Conservation (phyloP, 176 grass and related monocot genomes). For the Neostapfia colusana region DNA sequence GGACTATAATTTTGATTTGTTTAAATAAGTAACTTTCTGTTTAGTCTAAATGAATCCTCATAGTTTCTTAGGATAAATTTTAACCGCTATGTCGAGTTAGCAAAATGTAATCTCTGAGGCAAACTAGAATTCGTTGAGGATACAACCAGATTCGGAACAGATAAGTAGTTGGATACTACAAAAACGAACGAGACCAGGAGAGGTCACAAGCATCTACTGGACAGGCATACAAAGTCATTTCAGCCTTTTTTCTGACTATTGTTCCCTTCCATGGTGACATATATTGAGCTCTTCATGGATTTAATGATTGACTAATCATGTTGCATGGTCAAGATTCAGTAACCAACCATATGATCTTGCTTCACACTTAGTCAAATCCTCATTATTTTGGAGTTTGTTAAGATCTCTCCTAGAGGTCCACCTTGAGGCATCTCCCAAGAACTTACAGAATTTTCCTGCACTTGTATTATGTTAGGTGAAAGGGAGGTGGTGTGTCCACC, state of each 20-base stretch:
- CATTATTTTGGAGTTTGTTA: conserved; percentile 55
- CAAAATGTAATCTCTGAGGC: neutral
- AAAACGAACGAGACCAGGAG: neutral
- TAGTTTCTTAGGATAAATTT: neutral
- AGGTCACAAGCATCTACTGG: neutral
- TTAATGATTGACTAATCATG: conserved; percentile 16
- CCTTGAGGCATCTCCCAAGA: conserved; percentile 64
- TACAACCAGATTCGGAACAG: conserved; percentile 36
- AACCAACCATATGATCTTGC: conserved; percentile 52
- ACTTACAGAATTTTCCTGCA: conserved; percentile 51
- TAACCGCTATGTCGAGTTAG: conserved; percentile 1
- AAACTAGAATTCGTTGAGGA: conserved; percentile 21
- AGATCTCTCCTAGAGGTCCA: conserved; percentile 72
- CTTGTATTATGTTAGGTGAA: conserved; percentile 35
- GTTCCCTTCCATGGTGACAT: conserved; percentile 7
- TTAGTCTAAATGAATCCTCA: neutral
- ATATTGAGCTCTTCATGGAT: neutral
- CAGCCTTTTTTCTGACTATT: conserved; percentile 11
- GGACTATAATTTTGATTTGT: conserved; percentile 5
- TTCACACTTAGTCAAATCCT: conserved; percentile 32
- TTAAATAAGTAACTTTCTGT: neutral
- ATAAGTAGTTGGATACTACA: conserved; percentile 30
- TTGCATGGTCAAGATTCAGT: conserved; percentile 43
- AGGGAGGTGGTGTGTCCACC: conserved; percentile 25
- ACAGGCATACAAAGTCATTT: conserved; percentile 22